Conservation (phyloP, 371 early-diverging fungal genomes). For the Phascolomyces articulosus region DNA sequence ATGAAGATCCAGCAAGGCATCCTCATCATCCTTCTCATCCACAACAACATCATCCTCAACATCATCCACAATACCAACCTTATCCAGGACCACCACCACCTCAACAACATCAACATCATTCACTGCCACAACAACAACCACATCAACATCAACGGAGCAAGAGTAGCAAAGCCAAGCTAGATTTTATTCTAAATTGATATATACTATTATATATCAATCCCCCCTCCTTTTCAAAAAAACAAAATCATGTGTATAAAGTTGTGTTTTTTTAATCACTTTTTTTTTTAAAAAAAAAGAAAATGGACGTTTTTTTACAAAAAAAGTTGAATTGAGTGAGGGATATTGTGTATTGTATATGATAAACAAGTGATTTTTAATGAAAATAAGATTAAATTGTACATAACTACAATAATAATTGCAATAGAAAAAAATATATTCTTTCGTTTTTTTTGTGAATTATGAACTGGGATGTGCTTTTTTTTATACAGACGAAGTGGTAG, state of each 20-base stretch:
- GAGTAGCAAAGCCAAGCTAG: slow-evolving; percentile 29
- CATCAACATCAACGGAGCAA: slow-evolving; percentile 14
- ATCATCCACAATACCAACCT: not conserved
- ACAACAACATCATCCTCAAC: not conserved
- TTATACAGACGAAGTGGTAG: not conserved
- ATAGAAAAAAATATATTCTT: too few relatives aligned
- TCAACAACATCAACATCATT: too few relatives aligned
- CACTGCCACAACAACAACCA: not conserved
- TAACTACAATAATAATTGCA: too few relatives aligned
- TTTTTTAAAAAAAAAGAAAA: not conserved
- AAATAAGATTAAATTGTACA: too few relatives aligned
- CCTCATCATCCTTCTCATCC: not conserved
- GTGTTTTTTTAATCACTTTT: not conserved
- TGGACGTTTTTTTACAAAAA: too few relatives aligned
- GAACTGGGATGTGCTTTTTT: too few relatives aligned
- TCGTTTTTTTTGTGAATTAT: too few relatives aligned
- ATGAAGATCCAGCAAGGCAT: not conserved
- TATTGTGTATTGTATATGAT: too few relatives aligned
- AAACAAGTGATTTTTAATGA: too few relatives aligned
- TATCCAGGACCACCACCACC: too few relatives aligned
- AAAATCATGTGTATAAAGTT: not conserved
- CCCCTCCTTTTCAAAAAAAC: not conserved
- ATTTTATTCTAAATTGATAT: slow-evolving; percentile 35
- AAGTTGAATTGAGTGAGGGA: too few relatives aligned
- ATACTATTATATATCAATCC: not conserved